Percentiles rank a stretch among this genome's conserved stretches.
Evolutionary conservation across 208 protist genomes (phyloP).

Genomic region (Leishmania tropica): DNA sequence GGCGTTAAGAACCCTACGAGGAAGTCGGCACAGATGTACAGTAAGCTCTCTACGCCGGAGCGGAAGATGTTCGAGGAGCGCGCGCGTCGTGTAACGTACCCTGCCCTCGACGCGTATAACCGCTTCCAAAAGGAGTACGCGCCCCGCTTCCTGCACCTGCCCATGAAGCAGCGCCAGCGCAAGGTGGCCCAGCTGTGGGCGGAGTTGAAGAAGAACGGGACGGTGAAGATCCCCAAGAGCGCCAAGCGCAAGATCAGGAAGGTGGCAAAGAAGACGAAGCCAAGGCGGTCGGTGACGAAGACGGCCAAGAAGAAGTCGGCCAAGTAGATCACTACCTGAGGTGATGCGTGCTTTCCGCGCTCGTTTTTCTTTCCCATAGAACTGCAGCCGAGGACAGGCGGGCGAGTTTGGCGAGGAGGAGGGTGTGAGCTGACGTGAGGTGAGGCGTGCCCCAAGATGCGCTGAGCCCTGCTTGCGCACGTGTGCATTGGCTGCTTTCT

Average conservation of each 20-base stretch:
- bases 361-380: conserved; percentile 5
- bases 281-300: not conserved
- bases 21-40: conserved; percentile 46
- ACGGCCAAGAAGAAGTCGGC: not conserved
- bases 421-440: not conserved
- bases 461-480: not conserved
- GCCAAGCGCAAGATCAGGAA: conserved; percentile 36
- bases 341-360: not conserved
- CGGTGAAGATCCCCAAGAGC: conserved; percentile 30
- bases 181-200: conserved; percentile 71
- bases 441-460: not conserved
- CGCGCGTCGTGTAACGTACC: conserved; percentile 47
- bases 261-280: conserved; percentile 17
- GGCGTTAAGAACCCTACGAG: conserved; percentile 18
- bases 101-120: conserved; percentile 74
- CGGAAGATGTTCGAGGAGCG: conserved; percentile 42
- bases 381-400: not conserved
- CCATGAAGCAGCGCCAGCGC: conserved; percentile 61
- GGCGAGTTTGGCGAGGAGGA: not conserved
- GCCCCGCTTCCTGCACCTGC: conserved; percentile 54
- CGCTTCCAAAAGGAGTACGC: conserved; percentile 68
- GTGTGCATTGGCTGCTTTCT: not conserved
- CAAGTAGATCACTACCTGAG: not conserved
- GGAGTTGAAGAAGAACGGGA: conserved; percentile 52
- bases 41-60: conserved; percentile 41